Evolutionary conservation across 2,329 filamentous ascomycete species (phyloP).

Genomic region (Cordyceps farinosa): DNA sequence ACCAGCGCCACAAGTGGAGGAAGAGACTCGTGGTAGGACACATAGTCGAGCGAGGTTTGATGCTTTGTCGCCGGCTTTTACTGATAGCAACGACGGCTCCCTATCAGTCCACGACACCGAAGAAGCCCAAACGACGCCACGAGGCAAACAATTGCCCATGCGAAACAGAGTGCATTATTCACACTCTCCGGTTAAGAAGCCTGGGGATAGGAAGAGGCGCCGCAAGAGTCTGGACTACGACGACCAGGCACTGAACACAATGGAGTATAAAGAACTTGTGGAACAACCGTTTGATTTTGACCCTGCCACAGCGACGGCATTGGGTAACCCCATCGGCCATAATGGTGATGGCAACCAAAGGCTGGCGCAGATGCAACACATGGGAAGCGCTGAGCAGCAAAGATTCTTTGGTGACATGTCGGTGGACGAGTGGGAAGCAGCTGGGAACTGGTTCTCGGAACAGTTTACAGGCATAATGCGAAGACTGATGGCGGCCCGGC

Average conservation of each 20-base stretch:
- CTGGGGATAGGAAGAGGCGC: conserved; percentile 38
- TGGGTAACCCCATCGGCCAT: conserved; percentile 31
- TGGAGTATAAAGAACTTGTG: conserved; percentile 50
- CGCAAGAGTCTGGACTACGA: conserved; percentile 52
- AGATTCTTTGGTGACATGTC: conserved; percentile 52
- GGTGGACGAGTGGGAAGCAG: conserved; percentile 55
- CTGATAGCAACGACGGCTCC: conserved; percentile 9
- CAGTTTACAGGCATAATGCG: conserved; percentile 50
- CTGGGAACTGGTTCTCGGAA: conserved; percentile 58
- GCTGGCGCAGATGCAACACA: conserved; percentile 47
- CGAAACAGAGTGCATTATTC: conserved; percentile 26
- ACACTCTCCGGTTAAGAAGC: conserved; percentile 19
- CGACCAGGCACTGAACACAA: conserved; percentile 50
- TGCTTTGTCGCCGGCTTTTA: conserved; percentile 10
- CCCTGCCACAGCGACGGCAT: conserved; percentile 44
- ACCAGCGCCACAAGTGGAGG: background rate
- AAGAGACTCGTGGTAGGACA: conserved; percentile 1
- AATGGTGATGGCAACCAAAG: conserved; percentile 27
- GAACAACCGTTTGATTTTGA: conserved; percentile 56
- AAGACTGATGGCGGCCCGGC: conserved; percentile 45
- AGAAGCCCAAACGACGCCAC: conserved; percentile 21
- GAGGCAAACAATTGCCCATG: conserved; percentile 20
- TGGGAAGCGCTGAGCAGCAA: conserved; percentile 44
- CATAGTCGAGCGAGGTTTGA: conserved; percentile 16
- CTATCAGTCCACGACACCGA: conserved; percentile 15